Evolutionary conservation across 1,284 basidiomycete genomes (phyloP), one percentile per base, ranked within the genome.

Genomic region (Sutorius eximius): DNA sequence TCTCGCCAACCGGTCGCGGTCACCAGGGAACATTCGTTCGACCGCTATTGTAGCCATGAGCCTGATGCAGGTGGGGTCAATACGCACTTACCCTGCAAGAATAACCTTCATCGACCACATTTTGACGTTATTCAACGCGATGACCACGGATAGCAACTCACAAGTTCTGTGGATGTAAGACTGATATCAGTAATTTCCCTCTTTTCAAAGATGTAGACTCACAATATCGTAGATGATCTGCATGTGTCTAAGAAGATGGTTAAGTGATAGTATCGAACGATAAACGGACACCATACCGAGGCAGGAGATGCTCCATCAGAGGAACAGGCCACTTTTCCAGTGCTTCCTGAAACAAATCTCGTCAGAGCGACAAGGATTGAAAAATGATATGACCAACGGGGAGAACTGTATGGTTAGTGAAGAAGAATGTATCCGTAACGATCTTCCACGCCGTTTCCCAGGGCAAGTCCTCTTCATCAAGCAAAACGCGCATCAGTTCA

Each of bases 191-290:
- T 45, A 13, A 32, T 8, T 30, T 41, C 18, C 13, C 18, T 36
- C 18, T 38, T 16, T 37, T 13, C 29, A 40, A 49, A 29, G 24
- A 40, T 0, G n/a, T 30, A 13, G 24, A 79, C 82, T 76, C 60
- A 89, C 87, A 63, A 95, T 89, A 71, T 91, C 91, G 71, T 86
- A 96, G 66, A 95, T 94, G 67, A 95, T 92, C 70, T 95, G 91
- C 83, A 91, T 77, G 66, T 91, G 89, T 58, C 88, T 77, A 40
- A 46, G 15, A 53, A 4, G 12, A 33, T n/a, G 27, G 13, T 51
- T 45, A 33, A 41, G 32, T 10, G 10, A 45, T 11, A 13, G 27
- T 16, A 33, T 48, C 5, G 12, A 5, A 27, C 27, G 29, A 34
- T 8, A 16, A 5, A 12, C 2, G 4, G 18, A 40, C 9, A 40